These are phyloP conservation scores for Wickerhamomyces pijperi DNA, from an alignment of 805 yeast species.

Conservation along the genomic window DNA sequence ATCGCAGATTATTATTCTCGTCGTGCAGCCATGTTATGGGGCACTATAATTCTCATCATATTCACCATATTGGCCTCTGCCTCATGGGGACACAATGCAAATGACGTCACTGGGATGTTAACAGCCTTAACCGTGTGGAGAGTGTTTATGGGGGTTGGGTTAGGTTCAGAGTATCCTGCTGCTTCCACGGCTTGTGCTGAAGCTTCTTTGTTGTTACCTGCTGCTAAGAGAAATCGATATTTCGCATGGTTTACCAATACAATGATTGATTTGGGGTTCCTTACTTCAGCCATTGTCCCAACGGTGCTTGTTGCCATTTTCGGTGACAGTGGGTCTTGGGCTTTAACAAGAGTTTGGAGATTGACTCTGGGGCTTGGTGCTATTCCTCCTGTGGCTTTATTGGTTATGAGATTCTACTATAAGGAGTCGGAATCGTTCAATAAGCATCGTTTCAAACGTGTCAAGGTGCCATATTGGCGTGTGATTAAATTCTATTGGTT, in stretches of 20 bases:
- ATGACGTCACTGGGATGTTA: slow-evolving; percentile 55
- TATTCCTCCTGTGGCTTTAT: slow-evolving; percentile 69
- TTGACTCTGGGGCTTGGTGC: slow-evolving; percentile 85
- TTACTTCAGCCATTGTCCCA: slow-evolving; percentile 74
- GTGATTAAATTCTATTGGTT: slow-evolving; percentile 78
- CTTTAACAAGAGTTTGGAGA: slow-evolving; percentile 85
- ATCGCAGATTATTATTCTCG: slow-evolving; percentile 73
- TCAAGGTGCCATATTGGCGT: slow-evolving; percentile 53
- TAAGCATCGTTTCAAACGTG: slow-evolving; percentile 58
- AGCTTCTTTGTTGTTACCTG: slow-evolving; percentile 66
- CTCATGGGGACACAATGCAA: slow-evolving; percentile 55
- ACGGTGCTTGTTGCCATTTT: slow-evolving; percentile 80
- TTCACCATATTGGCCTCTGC: slow-evolving; percentile 76
- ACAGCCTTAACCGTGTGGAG: slow-evolving; percentile 78
- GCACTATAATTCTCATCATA: slow-evolving; percentile 63
- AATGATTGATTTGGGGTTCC: slow-evolving; percentile 84
- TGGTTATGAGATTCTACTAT: slow-evolving; percentile 67
- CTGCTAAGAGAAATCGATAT: slow-evolving; percentile 79
- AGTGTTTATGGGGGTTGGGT: slow-evolving; percentile 80
- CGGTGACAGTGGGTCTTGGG: slow-evolving; percentile 30
- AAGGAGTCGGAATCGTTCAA: slow-evolving; percentile 62
- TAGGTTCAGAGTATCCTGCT: slow-evolving; percentile 93
- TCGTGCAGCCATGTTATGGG: slow-evolving; percentile 71
- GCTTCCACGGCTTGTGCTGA: slow-evolving; percentile 92
- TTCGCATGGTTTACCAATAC: slow-evolving; percentile 82